Conservation (phyloP, 139 green algal genomes). For the Mychonastes homosphaera region DNA sequence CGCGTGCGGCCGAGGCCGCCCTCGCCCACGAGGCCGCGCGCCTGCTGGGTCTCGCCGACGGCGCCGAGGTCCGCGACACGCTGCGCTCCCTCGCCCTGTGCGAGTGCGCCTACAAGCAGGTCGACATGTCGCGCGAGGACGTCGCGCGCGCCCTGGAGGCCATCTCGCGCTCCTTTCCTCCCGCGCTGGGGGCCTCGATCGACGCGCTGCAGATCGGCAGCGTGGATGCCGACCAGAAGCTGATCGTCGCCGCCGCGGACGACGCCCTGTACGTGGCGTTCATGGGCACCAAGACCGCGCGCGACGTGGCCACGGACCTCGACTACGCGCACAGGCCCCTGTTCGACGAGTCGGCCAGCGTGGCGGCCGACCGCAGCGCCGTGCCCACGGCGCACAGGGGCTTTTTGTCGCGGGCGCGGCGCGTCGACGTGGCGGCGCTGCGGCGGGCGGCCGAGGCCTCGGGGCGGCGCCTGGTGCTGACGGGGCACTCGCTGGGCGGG, state of each 20-base stretch:
- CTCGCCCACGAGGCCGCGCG: too few relatives aligned
- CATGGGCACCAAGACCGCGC: constrained; percentile 57
- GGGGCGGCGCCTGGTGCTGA: constrained; percentile 48
- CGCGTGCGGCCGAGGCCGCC: too few relatives aligned
- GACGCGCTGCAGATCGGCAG: constrained; percentile 40
- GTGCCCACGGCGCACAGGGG: constrained; percentile 39
- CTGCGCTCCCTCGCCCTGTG: constrained; percentile 32
- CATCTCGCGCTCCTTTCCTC: constrained; percentile 31
- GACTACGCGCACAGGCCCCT: constrained; percentile 31
- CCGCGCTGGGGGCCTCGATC: constrained; percentile 32
- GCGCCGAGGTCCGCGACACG: constrained; percentile 36
- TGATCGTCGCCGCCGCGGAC: constrained; percentile 33
- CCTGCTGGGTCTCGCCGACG: too few relatives aligned
- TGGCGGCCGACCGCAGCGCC: constrained; percentile 17
- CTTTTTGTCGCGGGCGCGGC: constrained; percentile 42
- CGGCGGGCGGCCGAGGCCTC: too few relatives aligned
- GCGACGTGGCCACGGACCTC: constrained; percentile 44
- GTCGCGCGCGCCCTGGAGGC: constrained; percentile 16
- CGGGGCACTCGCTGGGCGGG: constrained; percentile 48
- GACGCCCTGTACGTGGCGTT: constrained; percentile 49
- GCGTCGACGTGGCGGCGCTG: constrained; percentile 42
- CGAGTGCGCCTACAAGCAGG: constrained; percentile 53
- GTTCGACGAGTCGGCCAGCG: constrained; percentile 28
- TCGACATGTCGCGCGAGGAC: constrained; percentile 28
- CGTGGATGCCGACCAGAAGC: too few relatives aligned